A percentile compares a stretch with the other conserved stretches of the same genome.
Evolutionary conservation across 2,329 filamentous ascomycete genomes (phyloP).

Genomic region (Nigrospora sphaerica): DNA sequence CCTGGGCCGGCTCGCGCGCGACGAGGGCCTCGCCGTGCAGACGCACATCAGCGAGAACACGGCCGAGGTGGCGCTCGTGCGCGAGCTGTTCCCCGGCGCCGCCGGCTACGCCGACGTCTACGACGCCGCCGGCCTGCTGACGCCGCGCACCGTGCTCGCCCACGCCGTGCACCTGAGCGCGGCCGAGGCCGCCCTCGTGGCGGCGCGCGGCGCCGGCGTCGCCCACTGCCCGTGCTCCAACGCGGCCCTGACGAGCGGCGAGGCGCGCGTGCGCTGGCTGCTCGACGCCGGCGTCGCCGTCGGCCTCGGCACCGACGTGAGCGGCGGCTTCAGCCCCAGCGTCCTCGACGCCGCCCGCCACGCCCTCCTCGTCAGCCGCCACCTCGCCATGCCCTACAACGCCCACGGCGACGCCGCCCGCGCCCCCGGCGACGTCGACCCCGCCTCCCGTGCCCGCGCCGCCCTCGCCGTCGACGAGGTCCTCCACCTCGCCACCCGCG

Average conservation of each 20-base stretch:
- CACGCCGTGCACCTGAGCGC: slow-evolving; percentile 73
- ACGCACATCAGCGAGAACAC: slow-evolving; percentile 87
- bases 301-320: slow-evolving; percentile 86
- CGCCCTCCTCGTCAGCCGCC: slow-evolving; percentile 70
- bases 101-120: slow-evolving; percentile 71
- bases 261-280: slow-evolving; percentile 67
- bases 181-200: slow-evolving; percentile 60
- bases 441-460: slow-evolving; percentile 31
- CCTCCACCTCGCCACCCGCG: slow-evolving; percentile 79
- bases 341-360: slow-evolving; percentile 79
- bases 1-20: slow-evolving; percentile 57
- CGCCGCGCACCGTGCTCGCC: slow-evolving; percentile 69
- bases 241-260: slow-evolving; percentile 71
- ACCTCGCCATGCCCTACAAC: slow-evolving; percentile 49
- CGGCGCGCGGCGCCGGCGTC: slow-evolving; percentile 55
- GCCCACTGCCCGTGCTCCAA: slow-evolving; percentile 87
- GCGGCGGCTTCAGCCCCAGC: slow-evolving; percentile 76
- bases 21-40: slow-evolving; percentile 64
- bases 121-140: slow-evolving; percentile 64
- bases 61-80: slow-evolving; percentile 65
- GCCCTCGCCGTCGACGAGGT: slow-evolving; percentile 82
- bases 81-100: slow-evolving; percentile 57
- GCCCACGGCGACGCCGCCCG: slow-evolving; percentile 17
- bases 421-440: neutral
- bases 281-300: slow-evolving; percentile 70